phyloP scores from a whole-genome alignment of 2,329 filamentous ascomycete species.

The Cercospora sp. region DNA sequence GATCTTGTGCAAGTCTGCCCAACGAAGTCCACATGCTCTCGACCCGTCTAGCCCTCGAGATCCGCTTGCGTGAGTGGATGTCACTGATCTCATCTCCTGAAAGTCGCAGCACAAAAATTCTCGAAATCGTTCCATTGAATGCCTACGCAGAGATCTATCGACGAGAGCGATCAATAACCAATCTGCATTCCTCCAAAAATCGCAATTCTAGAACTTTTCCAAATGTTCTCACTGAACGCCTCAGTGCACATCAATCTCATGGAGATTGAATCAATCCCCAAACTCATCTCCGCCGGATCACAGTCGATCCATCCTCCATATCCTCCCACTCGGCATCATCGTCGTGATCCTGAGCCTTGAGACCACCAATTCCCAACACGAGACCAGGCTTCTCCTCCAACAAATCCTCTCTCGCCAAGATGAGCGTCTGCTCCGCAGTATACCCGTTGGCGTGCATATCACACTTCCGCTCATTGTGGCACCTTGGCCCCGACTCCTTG shows the following conservation, averaged over 20 bases:
- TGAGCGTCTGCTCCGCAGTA: neutral
- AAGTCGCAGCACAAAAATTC: neutral
- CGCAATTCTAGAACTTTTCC: neutral
- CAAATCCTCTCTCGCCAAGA: neutral
- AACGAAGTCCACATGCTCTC: neutral
- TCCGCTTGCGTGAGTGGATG: neutral
- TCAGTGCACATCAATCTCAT: neutral
- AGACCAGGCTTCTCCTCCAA: neutral
- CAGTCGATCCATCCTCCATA: neutral
- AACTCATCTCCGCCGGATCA: neutral
- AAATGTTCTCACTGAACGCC: neutral
- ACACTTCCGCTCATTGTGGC: neutral
- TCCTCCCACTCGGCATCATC: neutral
- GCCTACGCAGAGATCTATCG: neutral
- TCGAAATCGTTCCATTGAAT: neutral
- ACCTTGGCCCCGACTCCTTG: neutral
- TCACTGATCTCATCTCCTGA: neutral
- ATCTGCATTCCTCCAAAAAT: neutral
- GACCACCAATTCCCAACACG: neutral
- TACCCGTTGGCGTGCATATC: neutral
- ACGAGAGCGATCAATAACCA: neutral
- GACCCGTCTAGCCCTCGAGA: neutral
- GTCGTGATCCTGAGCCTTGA: neutral
- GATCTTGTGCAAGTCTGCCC: neutral
- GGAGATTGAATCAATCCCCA: neutral